Evolutionary conservation across 352 stramenopile species (phyloP).

Genomic region (Phytophthora crassamura): DNA sequence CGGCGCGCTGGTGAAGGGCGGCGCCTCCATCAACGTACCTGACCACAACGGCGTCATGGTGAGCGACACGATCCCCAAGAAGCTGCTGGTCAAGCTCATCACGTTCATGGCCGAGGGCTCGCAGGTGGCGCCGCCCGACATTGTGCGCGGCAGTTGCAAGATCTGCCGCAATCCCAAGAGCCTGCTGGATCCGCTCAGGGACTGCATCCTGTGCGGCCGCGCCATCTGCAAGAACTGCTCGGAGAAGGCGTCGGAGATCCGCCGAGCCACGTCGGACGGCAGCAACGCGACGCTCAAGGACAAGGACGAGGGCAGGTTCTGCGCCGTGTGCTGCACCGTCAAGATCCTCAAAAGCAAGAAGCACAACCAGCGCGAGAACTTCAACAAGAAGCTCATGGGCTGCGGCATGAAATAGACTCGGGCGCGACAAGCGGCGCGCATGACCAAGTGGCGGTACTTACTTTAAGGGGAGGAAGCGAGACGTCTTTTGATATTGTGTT

Average conservation of each 20-base stretch:
- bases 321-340: conserved; percentile 81
- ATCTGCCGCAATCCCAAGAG: conserved; percentile 85
- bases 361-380: conserved; percentile 72
- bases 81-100: conserved; percentile 79
- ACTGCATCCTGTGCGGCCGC: conserved; percentile 81
- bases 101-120: conserved; percentile 83
- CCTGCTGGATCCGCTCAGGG: conserved; percentile 72
- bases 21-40: conserved; percentile 86
- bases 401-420: conserved; percentile 68
- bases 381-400: conserved; percentile 84
- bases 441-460: conserved; percentile 35
- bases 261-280: conserved; percentile 50
- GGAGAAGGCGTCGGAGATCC: conserved; percentile 76
- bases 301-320: conserved; percentile 71
- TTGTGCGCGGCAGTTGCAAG: conserved; percentile 77
- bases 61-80: conserved; percentile 78
- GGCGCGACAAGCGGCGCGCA: conserved; percentile 5
- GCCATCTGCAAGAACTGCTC: conserved; percentile 87
- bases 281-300: conserved; percentile 51
- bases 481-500: conserved; percentile 45
- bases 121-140: conserved; percentile 59
- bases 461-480: conserved; percentile 35
- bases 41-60: conserved; percentile 82
- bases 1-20: conserved; percentile 66
- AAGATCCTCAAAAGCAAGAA: conserved; percentile 79